These are phyloP conservation scores for Erodium maritimum DNA, from an alignment of 345 rosid genomes.

Conservation along the genomic window DNA sequence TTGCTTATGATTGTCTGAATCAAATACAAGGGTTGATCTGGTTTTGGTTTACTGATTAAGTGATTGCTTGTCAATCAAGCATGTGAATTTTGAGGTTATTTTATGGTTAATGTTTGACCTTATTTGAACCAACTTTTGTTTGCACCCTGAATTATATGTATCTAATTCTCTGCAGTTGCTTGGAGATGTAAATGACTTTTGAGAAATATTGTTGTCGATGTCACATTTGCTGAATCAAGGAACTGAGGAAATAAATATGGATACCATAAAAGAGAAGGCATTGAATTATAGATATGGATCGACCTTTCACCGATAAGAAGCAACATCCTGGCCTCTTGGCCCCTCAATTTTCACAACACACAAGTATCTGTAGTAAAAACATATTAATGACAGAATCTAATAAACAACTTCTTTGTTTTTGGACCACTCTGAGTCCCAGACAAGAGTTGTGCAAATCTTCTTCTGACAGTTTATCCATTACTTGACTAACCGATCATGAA, in stretches of 20 bases:
- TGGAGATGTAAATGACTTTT: neutral
- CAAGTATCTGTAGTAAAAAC: no score
- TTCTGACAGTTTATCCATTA: neutral
- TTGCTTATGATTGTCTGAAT: constrained; percentile 33
- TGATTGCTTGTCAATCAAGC: constrained; percentile 27
- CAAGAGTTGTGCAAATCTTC: neutral
- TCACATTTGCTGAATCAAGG: neutral
- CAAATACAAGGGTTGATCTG: constrained; percentile 25
- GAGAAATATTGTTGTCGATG: neutral
- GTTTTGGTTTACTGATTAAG: constrained; percentile 9
- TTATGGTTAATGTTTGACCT: no score
- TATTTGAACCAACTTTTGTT: neutral
- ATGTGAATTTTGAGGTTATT: constrained; percentile 6
- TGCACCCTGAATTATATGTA: no score
- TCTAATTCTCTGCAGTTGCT: neutral
- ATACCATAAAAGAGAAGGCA: neutral
- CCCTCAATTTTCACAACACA: neutral
- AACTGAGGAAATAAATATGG: neutral
- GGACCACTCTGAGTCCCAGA: neutral
- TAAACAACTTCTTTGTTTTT: neutral
- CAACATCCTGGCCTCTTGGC: neutral
- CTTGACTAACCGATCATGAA: neutral
- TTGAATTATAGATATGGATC: neutral
- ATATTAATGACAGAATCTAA: neutral
- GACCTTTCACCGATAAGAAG: neutral